Percentiles rank a stretch among this genome's conserved stretches.
Evolutionary conservation across 2,329 filamentous ascomycete species (phyloP).

Genomic region (Basipetospora sp.): DNA sequence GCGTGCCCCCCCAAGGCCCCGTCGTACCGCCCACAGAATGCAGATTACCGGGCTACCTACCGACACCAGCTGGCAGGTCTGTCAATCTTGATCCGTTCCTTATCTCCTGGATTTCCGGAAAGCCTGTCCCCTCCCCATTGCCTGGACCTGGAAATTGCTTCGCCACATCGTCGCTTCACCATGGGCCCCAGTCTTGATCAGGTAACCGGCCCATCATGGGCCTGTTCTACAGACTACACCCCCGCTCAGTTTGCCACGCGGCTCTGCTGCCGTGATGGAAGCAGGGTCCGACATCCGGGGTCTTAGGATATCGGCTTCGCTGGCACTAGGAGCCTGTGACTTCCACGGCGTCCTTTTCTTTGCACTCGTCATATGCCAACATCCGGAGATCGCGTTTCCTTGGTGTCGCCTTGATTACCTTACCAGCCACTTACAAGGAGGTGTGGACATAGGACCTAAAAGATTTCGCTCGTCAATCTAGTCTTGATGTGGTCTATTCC

Average conservation of each 20-base stretch:
- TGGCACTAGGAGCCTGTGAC: too few relatives aligned
- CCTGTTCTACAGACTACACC: too few relatives aligned
- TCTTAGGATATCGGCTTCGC: too few relatives aligned
- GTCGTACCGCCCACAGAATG: conserved; percentile 92
- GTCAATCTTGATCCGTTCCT: conserved; percentile 51
- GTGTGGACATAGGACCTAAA: conserved; percentile 86
- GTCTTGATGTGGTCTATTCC: conserved; percentile 93
- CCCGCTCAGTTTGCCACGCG: too few relatives aligned
- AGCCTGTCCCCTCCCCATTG: background rate
- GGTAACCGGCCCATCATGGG: too few relatives aligned
- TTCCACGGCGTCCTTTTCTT: background rate
- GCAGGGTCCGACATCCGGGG: too few relatives aligned
- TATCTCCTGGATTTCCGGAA: conserved; percentile 31
- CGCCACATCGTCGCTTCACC: background rate
- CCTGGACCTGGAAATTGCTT: background rate
- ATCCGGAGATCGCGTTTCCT: background rate
- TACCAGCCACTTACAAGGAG: conserved; percentile 66
- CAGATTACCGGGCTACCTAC: conserved; percentile 89
- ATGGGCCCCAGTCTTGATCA: too few relatives aligned
- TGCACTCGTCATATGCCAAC: background rate
- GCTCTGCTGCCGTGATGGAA: too few relatives aligned
- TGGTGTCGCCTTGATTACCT: conserved; percentile 17
- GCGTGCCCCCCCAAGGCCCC: conserved; percentile 55
- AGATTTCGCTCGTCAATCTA: conserved; percentile 95
- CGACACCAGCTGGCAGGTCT: conserved; percentile 99